Evolutionary conservation across 352 stramenopile species (phyloP).

Genomic region (Globisporangium acanthophoron): DNA sequence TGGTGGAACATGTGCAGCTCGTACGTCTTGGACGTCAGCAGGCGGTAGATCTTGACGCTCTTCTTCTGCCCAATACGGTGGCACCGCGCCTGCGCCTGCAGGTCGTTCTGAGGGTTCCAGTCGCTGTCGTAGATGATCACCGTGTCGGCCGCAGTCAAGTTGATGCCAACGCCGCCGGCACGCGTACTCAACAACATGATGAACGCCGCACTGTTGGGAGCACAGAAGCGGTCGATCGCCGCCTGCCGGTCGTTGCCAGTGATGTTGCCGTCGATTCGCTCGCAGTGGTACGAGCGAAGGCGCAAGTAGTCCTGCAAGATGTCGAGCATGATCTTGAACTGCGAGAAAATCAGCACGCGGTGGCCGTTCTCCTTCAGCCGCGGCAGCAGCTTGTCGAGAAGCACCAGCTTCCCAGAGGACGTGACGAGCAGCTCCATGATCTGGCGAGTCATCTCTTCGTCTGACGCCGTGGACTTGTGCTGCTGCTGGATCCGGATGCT

Average conservation of each 20-base stretch:
- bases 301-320: conserved; percentile 98
- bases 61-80: conserved; percentile 94
- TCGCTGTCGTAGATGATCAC: conserved; percentile 97
- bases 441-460: conserved; percentile 52
- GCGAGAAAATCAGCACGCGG: conserved; percentile 97
- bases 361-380: conserved; percentile 94
- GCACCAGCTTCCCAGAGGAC: conserved; percentile 96
- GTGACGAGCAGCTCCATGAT: conserved; percentile 90
- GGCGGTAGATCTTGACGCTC: conserved; percentile 90
- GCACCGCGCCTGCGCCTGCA: conserved; percentile 89
- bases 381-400: conserved; percentile 98
- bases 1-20: conserved; percentile 93
- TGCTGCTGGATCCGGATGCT: conserved; percentile 55
- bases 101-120: conserved; percentile 97
- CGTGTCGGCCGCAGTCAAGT: conserved; percentile 89
- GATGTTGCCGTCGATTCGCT: conserved; percentile 98
- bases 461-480: conserved; percentile 36
- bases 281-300: conserved; percentile 89
- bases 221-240: conserved; percentile 90
- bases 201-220: conserved; percentile 75
- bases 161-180: conserved; percentile 98
- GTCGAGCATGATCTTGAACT: conserved; percentile 99
- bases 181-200: conserved; percentile 98
- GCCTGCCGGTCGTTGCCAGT: conserved; percentile 94
- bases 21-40: conserved; percentile 91